These are phyloP conservation scores for Dictyostelium brefeldianum DNA, from an alignment of 78 protist genomes.

Conservation along the genomic window DNA sequence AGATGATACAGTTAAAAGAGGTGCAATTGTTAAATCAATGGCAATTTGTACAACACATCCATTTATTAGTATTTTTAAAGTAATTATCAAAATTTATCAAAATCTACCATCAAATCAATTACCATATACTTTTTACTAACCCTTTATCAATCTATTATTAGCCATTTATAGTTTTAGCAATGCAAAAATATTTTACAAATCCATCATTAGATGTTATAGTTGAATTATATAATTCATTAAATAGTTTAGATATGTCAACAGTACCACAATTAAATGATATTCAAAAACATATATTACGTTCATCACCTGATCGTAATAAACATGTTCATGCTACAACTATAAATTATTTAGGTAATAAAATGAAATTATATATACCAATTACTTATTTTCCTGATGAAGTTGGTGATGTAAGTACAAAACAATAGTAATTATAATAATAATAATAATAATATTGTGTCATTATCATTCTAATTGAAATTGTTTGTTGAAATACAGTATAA, in stretches of 20 bases:
- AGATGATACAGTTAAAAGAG: slow-evolving; percentile 74
- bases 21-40: slow-evolving; percentile 89
- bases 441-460: not conserved
- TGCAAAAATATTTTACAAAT: slow-evolving; percentile 74
- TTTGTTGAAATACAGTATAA: slow-evolving; percentile 16
- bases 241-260: slow-evolving; percentile 84
- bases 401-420: slow-evolving; percentile 55
- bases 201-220: slow-evolving; percentile 59
- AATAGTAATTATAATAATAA: not conserved
- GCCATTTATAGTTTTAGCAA: slow-evolving; percentile 87
- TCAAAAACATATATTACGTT: slow-evolving; percentile 77
- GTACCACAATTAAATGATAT: slow-evolving; percentile 74
- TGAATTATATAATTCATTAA: slow-evolving; percentile 87
- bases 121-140: no score
- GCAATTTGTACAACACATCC: slow-evolving; percentile 88
- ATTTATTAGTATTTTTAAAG: slow-evolving; percentile 86
- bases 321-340: slow-evolving; percentile 68
- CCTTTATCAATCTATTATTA: not conserved
- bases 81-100: not conserved
- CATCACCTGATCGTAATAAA: slow-evolving; percentile 80
- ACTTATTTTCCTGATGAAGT: slow-evolving; percentile 87
- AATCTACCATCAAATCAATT: not conserved
- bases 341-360: slow-evolving; percentile 62
- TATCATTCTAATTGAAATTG: not conserved
- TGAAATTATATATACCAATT: slow-evolving; percentile 86